A percentile compares a stretch with the other conserved stretches of the same genome.
Conservation (phyloP, 2,329 filamentous ascomycete species). For the Colletotrichum salicis region DNA sequence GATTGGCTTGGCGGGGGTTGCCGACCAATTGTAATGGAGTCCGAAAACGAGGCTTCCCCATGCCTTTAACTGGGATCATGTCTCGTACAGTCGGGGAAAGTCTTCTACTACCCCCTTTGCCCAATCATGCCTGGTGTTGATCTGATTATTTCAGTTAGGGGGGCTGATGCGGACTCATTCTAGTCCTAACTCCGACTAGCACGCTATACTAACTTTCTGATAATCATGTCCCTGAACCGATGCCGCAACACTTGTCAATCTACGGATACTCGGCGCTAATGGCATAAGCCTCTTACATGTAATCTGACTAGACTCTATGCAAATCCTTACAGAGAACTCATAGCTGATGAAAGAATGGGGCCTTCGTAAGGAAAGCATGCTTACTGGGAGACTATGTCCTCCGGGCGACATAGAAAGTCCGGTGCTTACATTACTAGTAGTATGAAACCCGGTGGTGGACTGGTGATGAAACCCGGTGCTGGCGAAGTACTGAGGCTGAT, state of each 20-base stretch:
- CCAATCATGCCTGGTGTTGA: neutral
- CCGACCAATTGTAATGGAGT: slow-evolving; percentile 7
- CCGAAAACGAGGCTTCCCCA: slow-evolving; percentile 24
- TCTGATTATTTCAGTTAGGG: slow-evolving; percentile 1
- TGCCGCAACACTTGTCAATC: neutral
- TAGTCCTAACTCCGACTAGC: neutral
- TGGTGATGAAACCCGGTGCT: neutral
- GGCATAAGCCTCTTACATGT: neutral
- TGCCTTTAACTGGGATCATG: neutral
- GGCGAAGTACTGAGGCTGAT: neutral
- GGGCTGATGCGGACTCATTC: neutral
- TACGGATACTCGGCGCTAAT: neutral
- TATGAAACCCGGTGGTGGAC: neutral
- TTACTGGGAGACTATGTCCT: too few species aligned
- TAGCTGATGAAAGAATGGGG: neutral
- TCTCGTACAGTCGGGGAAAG: neutral
- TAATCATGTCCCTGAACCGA: neutral
- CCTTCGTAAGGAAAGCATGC: too few species aligned
- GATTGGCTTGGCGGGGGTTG: neutral
- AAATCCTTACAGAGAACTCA: neutral
- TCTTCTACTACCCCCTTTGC: neutral
- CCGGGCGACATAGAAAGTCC: too few species aligned
- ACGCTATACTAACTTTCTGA: neutral
- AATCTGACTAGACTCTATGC: neutral
- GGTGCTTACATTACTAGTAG: too few species aligned